Base-by-base conservation (phyloP, 2,329 filamentous ascomycete species). In the Calonectria fujianensis region DNA sequence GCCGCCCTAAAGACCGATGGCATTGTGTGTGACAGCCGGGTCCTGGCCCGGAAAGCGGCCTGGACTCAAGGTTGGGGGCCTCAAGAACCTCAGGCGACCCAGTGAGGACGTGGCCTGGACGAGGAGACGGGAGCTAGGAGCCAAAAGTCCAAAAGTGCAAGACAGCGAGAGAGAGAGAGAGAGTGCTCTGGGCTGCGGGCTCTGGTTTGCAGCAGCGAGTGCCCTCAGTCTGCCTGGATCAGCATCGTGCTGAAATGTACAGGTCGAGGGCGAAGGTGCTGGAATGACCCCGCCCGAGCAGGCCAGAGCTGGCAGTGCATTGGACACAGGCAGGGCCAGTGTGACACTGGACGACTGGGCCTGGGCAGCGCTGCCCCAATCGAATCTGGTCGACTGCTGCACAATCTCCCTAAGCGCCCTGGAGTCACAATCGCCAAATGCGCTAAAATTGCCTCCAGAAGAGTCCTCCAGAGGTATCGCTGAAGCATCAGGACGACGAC, bases 171-270 rank as follows among this genome's bases (percentile, higher is more conserved):
- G 29, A 61, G 35, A 61, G 35, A 63, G 35, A 24, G 57, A 29
- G 24, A 11, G 31, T 10, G 57, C 24, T 63, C 57, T 41, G 57
- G 35, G 27, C 57, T 27, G 24, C 57, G 27, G 57, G 37, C 45
- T 50, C 41, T 67, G 64, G 13, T 29, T 27, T 67, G 45, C 45
- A 39, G 32, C 63, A 24, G 41, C 45, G 45, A 24, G n/a, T n/a
- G n/a, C n/a, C 24, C 18, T 48, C 41, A 18, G 35, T n/a, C 48
- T 59, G 65, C 45, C 54, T 54, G 70, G 45, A 41, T 24, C 66
- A 63, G 70, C 66, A 32, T 72, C 80, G 80, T 81, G 78, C 80
- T 81, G 79, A 81, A 75, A 81, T 81, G 68, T 81, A 81, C 80
- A 79, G 74, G 74, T 51, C 77, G 74, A 79, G 78, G 75, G 80